Base-by-base conservation (phyloP, 2,329 filamentous ascomycete genomes). In the Thelonectria rubi region DNA sequence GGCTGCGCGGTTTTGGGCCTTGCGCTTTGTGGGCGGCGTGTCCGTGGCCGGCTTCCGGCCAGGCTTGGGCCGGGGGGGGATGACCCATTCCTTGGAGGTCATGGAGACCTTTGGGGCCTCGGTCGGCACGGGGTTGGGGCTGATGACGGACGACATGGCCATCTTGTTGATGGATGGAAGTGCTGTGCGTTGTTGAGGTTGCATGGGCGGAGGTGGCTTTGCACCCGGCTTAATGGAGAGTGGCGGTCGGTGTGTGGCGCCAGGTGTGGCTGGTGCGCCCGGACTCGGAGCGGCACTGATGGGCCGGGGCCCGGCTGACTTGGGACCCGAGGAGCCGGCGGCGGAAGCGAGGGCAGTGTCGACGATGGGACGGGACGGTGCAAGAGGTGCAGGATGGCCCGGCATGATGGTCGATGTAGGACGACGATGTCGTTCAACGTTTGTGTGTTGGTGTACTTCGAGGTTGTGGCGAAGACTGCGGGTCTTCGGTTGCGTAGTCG, bases 11-110 rank as follows among this genome's bases (percentile, higher is more conserved):
- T 98, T 98, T 80, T 98, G 95, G 1, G 92, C 91, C 81, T 97
- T 96, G 67, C 95, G 88, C 80, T 97, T 97, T 45, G 93, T 97
- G 2, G 92, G 91, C 14, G 94, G 93, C 54, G 94, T 96, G 74
- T 97, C 94, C 37, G 92, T 96, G 48, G 93, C 92, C 3, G 94
- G 94, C 83, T 98, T 98, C 69, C 94, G 88, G 50, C 94, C 94
- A 20, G 95, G 94, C 82, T 94, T 94, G 48, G 92, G 92, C 63
- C 92, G 86, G 26, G 92, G 92, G 21, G 92, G 92, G 46, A 95
- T 88, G 21, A 94, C 85, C 92, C 92, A 95, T 86, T 94, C 91
- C 76, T 89, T 94, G 70, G 86, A 91, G 37, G 91, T 94, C 75
- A 94, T 87, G 54, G 83, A 86, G 54, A 81, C 76, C 72, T 83